These are phyloP conservation scores for Chrysophaeum taylorii DNA, from an alignment of 352 stramenopile species.

Conservation along the genomic window DNA sequence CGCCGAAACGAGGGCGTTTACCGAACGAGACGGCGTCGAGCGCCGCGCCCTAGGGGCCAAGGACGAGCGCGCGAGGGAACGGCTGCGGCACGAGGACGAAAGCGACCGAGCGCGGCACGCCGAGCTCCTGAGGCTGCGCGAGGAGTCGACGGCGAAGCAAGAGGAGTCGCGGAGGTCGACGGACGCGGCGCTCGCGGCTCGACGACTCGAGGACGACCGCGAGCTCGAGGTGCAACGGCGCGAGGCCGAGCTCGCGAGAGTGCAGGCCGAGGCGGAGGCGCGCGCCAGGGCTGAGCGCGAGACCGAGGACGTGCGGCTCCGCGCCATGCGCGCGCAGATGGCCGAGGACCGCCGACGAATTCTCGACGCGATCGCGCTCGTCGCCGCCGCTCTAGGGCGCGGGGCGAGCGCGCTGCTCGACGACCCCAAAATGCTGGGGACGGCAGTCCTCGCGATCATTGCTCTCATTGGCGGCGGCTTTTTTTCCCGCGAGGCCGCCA, in stretches of 20 bases:
- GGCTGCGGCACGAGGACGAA: not conserved
- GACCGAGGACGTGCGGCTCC: slow-evolving; percentile 81
- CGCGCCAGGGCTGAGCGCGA: slow-evolving; percentile 79
- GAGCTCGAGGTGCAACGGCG: slow-evolving; percentile 19
- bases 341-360: slow-evolving; percentile 50
- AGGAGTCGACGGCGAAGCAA: slow-evolving; percentile 32
- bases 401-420: slow-evolving; percentile 41
- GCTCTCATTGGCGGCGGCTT: slow-evolving; percentile 17
- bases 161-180: slow-evolving; percentile 19
- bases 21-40: slow-evolving; percentile 2
- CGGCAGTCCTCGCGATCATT: slow-evolving; percentile 16
- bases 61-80: not conserved
- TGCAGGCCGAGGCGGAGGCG: slow-evolving; percentile 65
- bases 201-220: slow-evolving; percentile 18
- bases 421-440: not conserved
- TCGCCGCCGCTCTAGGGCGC: slow-evolving; percentile 67
- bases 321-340: slow-evolving; percentile 70
- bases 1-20: slow-evolving; percentile 19
- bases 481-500: slow-evolving; percentile 9
- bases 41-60: not conserved
- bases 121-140: not conserved
- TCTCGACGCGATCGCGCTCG: slow-evolving; percentile 70
- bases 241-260: slow-evolving; percentile 18
- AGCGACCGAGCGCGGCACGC: not conserved
- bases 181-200: not conserved